These are phyloP conservation scores for Yarrowia porcina DNA, from an alignment of 805 yeast species.

Conservation along the genomic window DNA sequence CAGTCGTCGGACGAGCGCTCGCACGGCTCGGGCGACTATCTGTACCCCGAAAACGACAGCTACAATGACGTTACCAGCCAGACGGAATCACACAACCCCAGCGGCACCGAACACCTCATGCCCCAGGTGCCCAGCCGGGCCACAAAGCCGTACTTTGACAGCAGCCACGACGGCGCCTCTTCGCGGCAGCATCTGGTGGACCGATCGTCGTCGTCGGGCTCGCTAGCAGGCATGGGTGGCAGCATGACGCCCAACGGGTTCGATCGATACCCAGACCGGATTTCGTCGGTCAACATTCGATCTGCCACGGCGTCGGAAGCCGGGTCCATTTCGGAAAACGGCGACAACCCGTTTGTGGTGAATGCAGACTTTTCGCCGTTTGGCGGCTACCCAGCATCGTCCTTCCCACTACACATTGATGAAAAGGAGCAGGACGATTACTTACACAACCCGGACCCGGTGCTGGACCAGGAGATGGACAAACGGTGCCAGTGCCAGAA, in stretches of 20 bases:
- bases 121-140: slow-evolving; percentile 11
- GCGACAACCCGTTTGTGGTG: slow-evolving; percentile 36
- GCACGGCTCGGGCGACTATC: slow-evolving; percentile 21
- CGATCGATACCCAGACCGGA: slow-evolving; percentile 40
- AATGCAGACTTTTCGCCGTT: slow-evolving; percentile 60
- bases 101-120: slow-evolving; percentile 5
- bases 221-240: slow-evolving; percentile 27
- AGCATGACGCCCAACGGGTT: slow-evolving; percentile 34
- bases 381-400: slow-evolving; percentile 94
- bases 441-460: slow-evolving; percentile 93
- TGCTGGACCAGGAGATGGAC: slow-evolving; percentile 82
- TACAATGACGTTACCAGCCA: background rate
- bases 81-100: background rate
- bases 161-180: slow-evolving; percentile 6
- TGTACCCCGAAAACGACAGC: slow-evolving; percentile 14
- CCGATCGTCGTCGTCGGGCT: slow-evolving; percentile 1
- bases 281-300: slow-evolving; percentile 30
- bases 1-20: slow-evolving; percentile 21
- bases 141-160: slow-evolving; percentile 23
- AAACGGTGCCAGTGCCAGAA: slow-evolving; percentile 36
- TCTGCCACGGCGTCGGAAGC: slow-evolving; percentile 14
- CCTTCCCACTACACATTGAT: slow-evolving; percentile 85
- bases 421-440: slow-evolving; percentile 96
- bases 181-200: slow-evolving; percentile 17
- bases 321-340: slow-evolving; percentile 23